Evolutionary conservation across 768 basidiomycete species (phyloP).

Genomic region (Boletellus emodensis): DNA sequence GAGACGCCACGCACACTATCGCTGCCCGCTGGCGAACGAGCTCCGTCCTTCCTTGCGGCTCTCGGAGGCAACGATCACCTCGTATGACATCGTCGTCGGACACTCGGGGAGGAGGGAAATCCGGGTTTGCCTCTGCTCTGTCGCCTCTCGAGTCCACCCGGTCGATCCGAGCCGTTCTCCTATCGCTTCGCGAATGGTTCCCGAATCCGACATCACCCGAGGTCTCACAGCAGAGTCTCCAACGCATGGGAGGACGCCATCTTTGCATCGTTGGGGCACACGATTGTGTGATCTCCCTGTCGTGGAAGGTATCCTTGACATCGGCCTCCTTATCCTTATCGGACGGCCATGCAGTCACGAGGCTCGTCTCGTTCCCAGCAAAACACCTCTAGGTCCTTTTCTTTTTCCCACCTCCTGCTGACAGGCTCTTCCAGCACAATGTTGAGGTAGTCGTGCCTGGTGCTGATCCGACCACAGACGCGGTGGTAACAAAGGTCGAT

Average conservation of each 20-base stretch:
- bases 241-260: slow-evolving; percentile 4
- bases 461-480: no score
- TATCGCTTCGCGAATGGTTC: slow-evolving; percentile 8
- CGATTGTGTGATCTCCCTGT: slow-evolving; percentile 3
- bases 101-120: slow-evolving; percentile 16
- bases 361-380: slow-evolving; percentile 4
- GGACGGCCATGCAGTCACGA: background rate
- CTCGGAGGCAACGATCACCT: slow-evolving; percentile 1
- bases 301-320: slow-evolving; percentile 8
- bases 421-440: no score
- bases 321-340: background rate
- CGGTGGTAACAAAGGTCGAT: no score
- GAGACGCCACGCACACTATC: background rate
- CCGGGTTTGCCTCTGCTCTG: background rate
- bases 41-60: slow-evolving; percentile 3
- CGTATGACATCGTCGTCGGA: slow-evolving; percentile 14
- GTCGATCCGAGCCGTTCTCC: slow-evolving; percentile 11
- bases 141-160: slow-evolving; percentile 11
- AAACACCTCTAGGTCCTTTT: slow-evolving; percentile 18
- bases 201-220: background rate
- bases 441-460: no score
- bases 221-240: background rate
- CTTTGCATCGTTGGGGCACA: background rate
- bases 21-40: no score
- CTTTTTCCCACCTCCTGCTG: no score